Conservation (phyloP, 2,329 filamentous ascomycete species). For the Neoscytalidium dimidiatum region DNA sequence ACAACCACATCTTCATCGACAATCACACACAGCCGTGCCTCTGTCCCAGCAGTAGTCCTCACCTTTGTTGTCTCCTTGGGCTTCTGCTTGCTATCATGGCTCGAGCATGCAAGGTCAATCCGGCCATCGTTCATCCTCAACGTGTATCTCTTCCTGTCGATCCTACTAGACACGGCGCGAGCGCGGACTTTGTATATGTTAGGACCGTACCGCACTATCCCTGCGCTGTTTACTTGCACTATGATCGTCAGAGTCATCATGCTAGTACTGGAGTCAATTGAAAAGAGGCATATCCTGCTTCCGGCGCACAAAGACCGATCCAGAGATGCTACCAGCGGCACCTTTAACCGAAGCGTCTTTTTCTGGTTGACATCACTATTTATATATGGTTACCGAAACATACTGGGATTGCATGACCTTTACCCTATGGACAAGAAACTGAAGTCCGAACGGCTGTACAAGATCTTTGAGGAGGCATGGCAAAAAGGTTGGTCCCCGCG, state of each 20-base stretch:
- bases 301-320: conserved; percentile 18
- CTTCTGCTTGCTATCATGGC: conserved; percentile 46
- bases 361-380: conserved; percentile 25
- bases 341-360: conserved; percentile 23
- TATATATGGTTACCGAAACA: conserved; percentile 20
- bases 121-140: conserved; percentile 52
- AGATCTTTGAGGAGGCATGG: background rate
- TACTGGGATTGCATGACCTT: conserved; percentile 1
- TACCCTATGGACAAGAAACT: background rate
- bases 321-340: conserved; percentile 23
- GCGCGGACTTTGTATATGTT: conserved; percentile 38
- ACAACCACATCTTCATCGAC: background rate
- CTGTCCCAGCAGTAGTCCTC: conserved; percentile 31
- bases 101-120: conserved; percentile 49
- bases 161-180: conserved; percentile 49
- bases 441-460: background rate
- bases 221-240: background rate
- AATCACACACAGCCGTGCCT: conserved; percentile 23
- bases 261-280: conserved; percentile 22
- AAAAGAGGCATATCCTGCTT: conserved; percentile 21
- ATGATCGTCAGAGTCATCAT: conserved; percentile 21
- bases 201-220: conserved; percentile 29
- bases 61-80: conserved; percentile 30
- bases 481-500: background rate
- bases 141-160: conserved; percentile 48